Conservation (phyloP, 2,329 filamentous ascomycete genomes). For the Sphaerostilbella broomeana region DNA sequence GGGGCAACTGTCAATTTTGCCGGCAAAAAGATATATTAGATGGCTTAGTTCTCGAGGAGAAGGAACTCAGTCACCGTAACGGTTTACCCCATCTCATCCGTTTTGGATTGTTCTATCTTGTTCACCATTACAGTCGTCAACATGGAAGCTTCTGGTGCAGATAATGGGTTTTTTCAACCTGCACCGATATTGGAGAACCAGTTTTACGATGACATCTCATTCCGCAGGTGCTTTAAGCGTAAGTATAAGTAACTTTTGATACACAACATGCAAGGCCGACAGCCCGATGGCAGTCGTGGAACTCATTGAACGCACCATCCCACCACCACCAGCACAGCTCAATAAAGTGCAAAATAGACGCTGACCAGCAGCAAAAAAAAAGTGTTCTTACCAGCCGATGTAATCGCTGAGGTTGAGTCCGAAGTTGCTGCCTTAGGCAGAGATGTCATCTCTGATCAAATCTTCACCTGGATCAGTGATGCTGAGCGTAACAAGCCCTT, state of each 20-base stretch:
- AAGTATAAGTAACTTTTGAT: conserved; percentile 22
- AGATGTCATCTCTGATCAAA: conserved; percentile 45
- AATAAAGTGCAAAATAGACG: too few species aligned
- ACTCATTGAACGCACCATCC: too few species aligned
- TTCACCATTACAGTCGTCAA: neutral
- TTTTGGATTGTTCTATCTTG: neutral
- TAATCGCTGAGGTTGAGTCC: conserved; percentile 33
- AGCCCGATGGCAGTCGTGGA: too few species aligned
- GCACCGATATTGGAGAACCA: conserved; percentile 48
- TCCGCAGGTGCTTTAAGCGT: conserved; percentile 48
- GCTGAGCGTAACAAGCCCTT: conserved; percentile 60
- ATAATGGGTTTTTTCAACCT: conserved; percentile 51
- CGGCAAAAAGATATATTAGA: too few species aligned
- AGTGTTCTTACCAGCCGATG: conserved; percentile 43
- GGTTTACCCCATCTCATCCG: too few species aligned
- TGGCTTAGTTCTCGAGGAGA: too few species aligned
- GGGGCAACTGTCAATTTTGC: too few species aligned
- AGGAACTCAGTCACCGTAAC: too few species aligned
- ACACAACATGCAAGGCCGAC: too few species aligned
- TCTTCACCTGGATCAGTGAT: conserved; percentile 55
- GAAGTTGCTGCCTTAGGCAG: conserved; percentile 44
- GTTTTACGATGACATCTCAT: conserved; percentile 47
- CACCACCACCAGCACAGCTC: too few species aligned
- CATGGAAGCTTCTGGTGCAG: conserved; percentile 40
- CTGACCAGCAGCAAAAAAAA: neutral